These are phyloP conservation scores for Hansfordia pulvinata DNA, from an alignment of 2,329 filamentous ascomycete genomes.

Conservation along the genomic window DNA sequence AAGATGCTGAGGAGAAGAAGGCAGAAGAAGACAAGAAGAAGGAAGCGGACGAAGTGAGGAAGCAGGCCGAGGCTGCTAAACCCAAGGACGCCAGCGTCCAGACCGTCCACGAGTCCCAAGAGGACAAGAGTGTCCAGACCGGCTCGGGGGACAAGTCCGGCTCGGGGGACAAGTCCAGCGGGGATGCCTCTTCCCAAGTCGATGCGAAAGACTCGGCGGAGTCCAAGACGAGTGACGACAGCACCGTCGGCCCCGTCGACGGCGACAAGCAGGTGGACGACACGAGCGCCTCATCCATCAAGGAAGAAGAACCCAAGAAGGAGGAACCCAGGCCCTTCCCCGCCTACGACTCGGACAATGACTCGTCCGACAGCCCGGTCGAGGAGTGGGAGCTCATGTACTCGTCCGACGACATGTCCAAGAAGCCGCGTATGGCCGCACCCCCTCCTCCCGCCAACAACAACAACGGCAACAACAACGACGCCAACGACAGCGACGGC, in stretches of 20 bases:
- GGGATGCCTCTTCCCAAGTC: conserved; percentile 1
- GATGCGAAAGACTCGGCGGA: conserved; percentile 2
- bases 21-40: conserved; percentile 8
- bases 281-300: conserved; percentile 1
- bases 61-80: conserved; percentile 11
- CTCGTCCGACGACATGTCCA: conserved; percentile 41
- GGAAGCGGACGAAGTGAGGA: conserved; percentile 7
- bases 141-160: conserved; percentile 6
- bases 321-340: conserved; percentile 3
- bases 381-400: conserved; percentile 46
- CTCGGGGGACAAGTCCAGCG: conserved; percentile 2
- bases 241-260: conserved; percentile 6
- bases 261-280: no score
- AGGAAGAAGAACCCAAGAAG: conserved; percentile 3
- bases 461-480: conserved; percentile 11
- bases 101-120: conserved; percentile 12
- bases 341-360: conserved; percentile 31
- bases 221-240: conserved; percentile 7
- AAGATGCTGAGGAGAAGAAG: conserved; percentile 3
- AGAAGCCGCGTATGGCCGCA: conserved; percentile 29
- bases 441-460: conserved; percentile 8
- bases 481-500: conserved; percentile 18
- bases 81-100: conserved; percentile 16
- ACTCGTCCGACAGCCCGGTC: conserved; percentile 46
- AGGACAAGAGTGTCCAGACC: conserved; percentile 14